Conservation (phyloP, 2,329 filamentous ascomycete genomes). For the Calonectria hongkongensis region DNA sequence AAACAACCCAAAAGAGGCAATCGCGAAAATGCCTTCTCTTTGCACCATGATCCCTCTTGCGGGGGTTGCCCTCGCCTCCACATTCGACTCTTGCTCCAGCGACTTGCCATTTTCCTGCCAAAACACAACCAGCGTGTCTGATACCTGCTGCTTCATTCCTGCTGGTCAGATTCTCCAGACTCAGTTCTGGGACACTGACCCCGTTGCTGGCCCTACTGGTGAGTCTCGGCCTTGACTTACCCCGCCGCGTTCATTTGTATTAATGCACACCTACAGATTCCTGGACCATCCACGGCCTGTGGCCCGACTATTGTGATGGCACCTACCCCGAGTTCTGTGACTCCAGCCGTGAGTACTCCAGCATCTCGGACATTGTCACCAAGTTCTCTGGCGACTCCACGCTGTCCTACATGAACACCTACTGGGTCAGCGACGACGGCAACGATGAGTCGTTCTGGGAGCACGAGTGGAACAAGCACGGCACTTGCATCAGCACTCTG, state of each 20-base stretch:
- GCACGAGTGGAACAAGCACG: constrained; percentile 86
- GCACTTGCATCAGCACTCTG: constrained; percentile 83
- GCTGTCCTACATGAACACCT: constrained; percentile 80
- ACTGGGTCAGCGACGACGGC: constrained; percentile 82
- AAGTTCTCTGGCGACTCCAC: constrained; percentile 71
- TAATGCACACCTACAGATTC: constrained; percentile 67
- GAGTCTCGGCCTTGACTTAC: rapidly evolving
- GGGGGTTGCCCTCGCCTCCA: constrained; percentile 24
- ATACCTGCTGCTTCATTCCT: constrained; percentile 84
- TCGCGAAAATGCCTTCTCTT: constrained; percentile 37
- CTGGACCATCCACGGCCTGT: constrained; percentile 85
- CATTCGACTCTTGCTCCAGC: constrained; percentile 46
- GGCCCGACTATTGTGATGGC: constrained; percentile 82
- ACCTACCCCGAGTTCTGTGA: constrained; percentile 82
- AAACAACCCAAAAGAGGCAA: background rate
- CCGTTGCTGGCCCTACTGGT: constrained; percentile 75
- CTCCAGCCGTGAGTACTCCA: constrained; percentile 74
- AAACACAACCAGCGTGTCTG: constrained; percentile 74
- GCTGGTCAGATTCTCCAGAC: constrained; percentile 83
- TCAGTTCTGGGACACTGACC: constrained; percentile 85
- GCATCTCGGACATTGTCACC: constrained; percentile 79
- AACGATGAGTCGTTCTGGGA: constrained; percentile 81
- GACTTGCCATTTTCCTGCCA: constrained; percentile 68
- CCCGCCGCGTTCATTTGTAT: background rate
- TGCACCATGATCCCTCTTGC: constrained; percentile 43